Evolutionary conservation across 176 grass and related monocot species (phyloP), one percentile per base, ranked within the genome.

Genomic region (Cenchrus fungigraminus): DNA sequence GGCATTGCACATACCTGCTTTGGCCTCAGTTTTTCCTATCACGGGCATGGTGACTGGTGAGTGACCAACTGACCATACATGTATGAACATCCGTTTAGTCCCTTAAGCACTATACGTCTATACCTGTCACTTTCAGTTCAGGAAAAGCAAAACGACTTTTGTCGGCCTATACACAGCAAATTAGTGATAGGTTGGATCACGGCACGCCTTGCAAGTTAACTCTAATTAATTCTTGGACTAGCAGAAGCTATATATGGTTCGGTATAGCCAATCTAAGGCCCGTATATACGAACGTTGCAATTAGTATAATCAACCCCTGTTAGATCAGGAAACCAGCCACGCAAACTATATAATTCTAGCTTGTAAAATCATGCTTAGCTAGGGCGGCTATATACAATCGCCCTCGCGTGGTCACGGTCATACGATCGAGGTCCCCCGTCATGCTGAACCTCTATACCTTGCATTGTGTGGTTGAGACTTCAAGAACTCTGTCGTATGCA

Each of bases 321-420:
- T 79, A 74, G 75, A 47, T 66, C 67, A 66, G 57, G 49, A 67
- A 74, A 84, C 37, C 37, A 40, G 74, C 58, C 80, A 54, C 44
- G 80, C 8, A 20, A 17, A 17, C 9, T 49, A 54, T 44, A 4
- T 11, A 40, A 40, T 58, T 74, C 32, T 25, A 25, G 25, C 25
- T 58, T 74, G 32, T 84, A 68, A 68, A 68, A 51, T 50, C 40
- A 17, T 17, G 32, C 34, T 47, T 79, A 79, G 81, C 57, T 88
- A 49, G 75, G 78, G 51, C 66, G 87, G 81, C 74, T 84, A 78
- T 57, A 55, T 55, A 74, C 8, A 73, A 65, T 52, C 50, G 43
- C 67, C 12, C 14, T 76, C 71, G 19, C 71, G 42, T 69, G 63
- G 28, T 54, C 50, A 42, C 42, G 34, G 74, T 50, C 63, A 31